phyloP scores from a whole-genome alignment of 805 yeast species.

The Suhomyces prunicola region DNA sequence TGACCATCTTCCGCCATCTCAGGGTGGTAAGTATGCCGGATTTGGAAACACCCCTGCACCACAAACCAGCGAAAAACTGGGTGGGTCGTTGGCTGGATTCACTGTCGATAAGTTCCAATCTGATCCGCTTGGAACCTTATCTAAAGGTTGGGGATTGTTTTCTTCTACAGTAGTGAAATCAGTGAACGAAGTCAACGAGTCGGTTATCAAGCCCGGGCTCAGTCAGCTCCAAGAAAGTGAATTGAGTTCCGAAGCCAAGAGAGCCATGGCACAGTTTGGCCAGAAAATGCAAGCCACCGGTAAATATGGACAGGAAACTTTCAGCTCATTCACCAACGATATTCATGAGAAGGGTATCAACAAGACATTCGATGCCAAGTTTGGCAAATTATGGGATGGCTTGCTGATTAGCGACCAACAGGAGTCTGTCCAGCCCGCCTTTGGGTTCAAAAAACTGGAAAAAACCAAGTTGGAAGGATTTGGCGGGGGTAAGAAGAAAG shows the following conservation, averaged over 20 bases:
- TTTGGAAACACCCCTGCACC: constrained; percentile 80
- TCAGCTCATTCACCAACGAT: constrained; percentile 52
- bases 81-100: constrained; percentile 52
- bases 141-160: constrained; percentile 93
- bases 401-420: constrained; percentile 37
- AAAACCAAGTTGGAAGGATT: constrained; percentile 57
- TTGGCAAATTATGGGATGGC: constrained; percentile 57
- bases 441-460: constrained; percentile 62
- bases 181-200: constrained; percentile 78
- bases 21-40: constrained; percentile 91
- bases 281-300: constrained; percentile 91
- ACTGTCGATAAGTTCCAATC: constrained; percentile 65
- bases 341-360: constrained; percentile 38
- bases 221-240: constrained; percentile 77
- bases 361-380: constrained; percentile 35
- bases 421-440: constrained; percentile 55
- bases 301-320: constrained; percentile 66
- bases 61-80: constrained; percentile 16
- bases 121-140: constrained; percentile 88
- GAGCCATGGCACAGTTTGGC: constrained; percentile 97
- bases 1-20: constrained; percentile 79
- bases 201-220: constrained; percentile 88
- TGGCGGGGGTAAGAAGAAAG: constrained; percentile 39
- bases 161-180: constrained; percentile 83
- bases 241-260: constrained; percentile 71